Evolutionary conservation across 768 basidiomycete genomes (phyloP).

Genomic region (Stropharia rugosoannulata): DNA sequence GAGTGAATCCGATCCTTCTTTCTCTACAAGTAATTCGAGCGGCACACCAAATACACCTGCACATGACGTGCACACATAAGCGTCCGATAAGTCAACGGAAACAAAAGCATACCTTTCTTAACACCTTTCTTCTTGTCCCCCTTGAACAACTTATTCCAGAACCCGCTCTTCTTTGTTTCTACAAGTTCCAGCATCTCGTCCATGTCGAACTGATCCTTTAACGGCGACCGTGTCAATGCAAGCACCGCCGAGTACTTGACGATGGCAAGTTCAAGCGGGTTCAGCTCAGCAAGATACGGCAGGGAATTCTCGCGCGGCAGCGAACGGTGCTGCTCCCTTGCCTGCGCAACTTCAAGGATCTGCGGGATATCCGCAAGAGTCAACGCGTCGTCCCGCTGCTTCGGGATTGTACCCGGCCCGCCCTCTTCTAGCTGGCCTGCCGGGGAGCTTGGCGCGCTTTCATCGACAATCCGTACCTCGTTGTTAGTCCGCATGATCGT

Average conservation of each 20-base stretch:
- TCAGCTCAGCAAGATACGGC: constrained; percentile 83
- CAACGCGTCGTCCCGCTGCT: constrained; percentile 69
- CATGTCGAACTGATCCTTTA: constrained; percentile 82
- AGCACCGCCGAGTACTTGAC: constrained; percentile 91
- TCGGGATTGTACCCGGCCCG: constrained; percentile 27
- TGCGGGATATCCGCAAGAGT: constrained; percentile 95
- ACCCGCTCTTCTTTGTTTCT: constrained; percentile 88
- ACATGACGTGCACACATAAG: constrained; percentile 10
- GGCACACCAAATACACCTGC: constrained; percentile 92
- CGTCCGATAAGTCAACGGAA: not conserved
- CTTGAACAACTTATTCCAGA: constrained; percentile 97
- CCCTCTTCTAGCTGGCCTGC: constrained; percentile 47
- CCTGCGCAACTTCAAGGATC: constrained; percentile 89
- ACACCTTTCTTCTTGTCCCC: constrained; percentile 81
- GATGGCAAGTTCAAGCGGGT: constrained; percentile 81
- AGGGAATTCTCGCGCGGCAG: constrained; percentile 74
- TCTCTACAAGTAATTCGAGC: constrained; percentile 88
- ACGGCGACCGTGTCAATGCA: constrained; percentile 70
- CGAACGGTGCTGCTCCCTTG: constrained; percentile 84
- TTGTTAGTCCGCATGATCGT: constrained; percentile 78
- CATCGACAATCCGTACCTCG: constrained; percentile 87
- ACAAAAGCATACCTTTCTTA: constrained; percentile 65
- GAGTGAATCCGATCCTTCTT: constrained; percentile 93
- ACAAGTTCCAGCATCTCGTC: constrained; percentile 94
- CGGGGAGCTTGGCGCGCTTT: constrained; percentile 72